A percentile compares a stretch with the other conserved stretches of the same genome.
Conservation (phyloP, 768 basidiomycete genomes). For the Tulasnella sp. region DNA sequence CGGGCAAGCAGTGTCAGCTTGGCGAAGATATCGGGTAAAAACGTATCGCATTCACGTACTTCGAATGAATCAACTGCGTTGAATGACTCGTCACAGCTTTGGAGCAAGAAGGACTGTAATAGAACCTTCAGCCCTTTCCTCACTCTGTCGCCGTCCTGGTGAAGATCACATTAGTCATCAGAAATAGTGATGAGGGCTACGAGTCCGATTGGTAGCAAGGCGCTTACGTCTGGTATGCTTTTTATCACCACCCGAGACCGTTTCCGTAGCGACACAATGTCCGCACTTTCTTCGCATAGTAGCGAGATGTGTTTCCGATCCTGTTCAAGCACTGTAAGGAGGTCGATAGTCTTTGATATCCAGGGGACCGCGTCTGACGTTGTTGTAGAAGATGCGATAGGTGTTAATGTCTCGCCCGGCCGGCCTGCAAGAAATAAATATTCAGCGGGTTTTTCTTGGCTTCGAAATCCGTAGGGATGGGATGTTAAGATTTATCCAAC, state of each 20-base stretch:
- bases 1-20: too few species aligned
- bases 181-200: too few species aligned
- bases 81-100: slow-evolving; percentile 56
- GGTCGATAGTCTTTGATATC: slow-evolving; percentile 51
- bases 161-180: background rate
- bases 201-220: background rate
- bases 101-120: slow-evolving; percentile 55
- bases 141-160: too few species aligned
- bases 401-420: too few species aligned
- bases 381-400: slow-evolving; percentile 35
- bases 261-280: slow-evolving; percentile 36
- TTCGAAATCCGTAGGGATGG: too few species aligned
- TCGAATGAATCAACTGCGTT: slow-evolving; percentile 30
- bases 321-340: slow-evolving; percentile 36
- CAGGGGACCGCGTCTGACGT: slow-evolving; percentile 70
- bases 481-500: too few species aligned
- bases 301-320: slow-evolving; percentile 55
- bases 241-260: slow-evolving; percentile 31
- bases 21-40: slow-evolving; percentile 46
- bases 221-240: slow-evolving; percentile 23
- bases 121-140: slow-evolving; percentile 52
- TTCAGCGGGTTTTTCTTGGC: too few species aligned
- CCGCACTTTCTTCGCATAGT: slow-evolving; percentile 27
- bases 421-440: too few species aligned
- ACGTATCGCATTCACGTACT: slow-evolving; percentile 33